These are phyloP conservation scores for Populus hybrid DNA, from an alignment of 441 rosid genomes.

Conservation along the genomic window DNA sequence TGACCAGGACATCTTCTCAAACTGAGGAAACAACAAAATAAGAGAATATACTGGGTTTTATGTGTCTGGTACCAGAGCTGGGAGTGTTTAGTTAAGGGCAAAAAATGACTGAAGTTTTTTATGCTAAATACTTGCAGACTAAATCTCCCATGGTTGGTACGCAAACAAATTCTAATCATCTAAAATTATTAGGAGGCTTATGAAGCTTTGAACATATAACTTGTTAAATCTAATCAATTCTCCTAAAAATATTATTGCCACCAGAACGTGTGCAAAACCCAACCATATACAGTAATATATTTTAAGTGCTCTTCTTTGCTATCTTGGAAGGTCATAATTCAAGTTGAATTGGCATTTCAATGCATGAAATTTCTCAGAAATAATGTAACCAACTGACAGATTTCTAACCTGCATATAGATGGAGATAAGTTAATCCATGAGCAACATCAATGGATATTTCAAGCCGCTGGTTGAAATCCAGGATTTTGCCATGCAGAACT, in stretches of 20 bases:
- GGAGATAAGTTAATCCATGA: slow-evolving; percentile 93
- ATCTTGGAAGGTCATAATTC: background rate
- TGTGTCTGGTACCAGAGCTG: background rate
- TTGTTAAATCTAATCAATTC: background rate
- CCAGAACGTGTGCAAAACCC: background rate
- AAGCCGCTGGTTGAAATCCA: slow-evolving; percentile 88
- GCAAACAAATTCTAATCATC: background rate
- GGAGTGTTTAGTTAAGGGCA: too few species aligned
- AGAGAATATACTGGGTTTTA: background rate
- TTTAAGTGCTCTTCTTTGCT: background rate
- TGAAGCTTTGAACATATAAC: background rate
- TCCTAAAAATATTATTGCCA: background rate
- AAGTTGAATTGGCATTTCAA: slow-evolving; percentile 1
- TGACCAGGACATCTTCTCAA: background rate
- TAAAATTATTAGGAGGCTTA: background rate
- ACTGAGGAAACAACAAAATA: background rate
- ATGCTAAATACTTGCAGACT: background rate
- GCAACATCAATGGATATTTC: slow-evolving; percentile 88
- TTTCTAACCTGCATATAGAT: slow-evolving; percentile 63
- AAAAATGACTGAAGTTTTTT: background rate
- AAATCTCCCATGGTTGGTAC: background rate
- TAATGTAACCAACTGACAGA: background rate
- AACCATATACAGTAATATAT: background rate
- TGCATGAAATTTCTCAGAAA: slow-evolving; percentile 3
- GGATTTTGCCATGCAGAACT: slow-evolving; percentile 64